Evolutionary conservation across 139 green algal species (phyloP).

Genomic region (Pleodorina starrii): DNA sequence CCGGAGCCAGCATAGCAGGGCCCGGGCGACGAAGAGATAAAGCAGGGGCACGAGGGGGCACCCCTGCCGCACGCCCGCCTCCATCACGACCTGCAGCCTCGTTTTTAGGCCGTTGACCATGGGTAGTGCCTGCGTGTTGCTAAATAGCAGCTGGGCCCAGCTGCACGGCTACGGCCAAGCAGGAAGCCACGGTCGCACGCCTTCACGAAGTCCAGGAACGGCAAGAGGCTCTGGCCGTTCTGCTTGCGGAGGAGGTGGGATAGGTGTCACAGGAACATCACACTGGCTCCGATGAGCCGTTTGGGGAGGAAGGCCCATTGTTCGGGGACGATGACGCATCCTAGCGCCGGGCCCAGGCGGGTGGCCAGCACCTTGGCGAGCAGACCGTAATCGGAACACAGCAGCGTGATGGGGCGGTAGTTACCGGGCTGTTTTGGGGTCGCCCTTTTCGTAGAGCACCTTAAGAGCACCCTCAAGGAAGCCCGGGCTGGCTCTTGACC

Average conservation of each 20-base stretch:
- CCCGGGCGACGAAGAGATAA: neutral
- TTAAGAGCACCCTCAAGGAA: neutral
- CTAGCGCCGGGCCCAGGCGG: neutral
- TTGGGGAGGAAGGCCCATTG: neutral
- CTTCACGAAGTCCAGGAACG: neutral
- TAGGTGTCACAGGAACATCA: neutral
- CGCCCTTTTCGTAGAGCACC: neutral
- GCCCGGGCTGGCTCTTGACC: neutral
- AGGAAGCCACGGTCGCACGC: neutral
- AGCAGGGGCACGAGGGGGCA: neutral
- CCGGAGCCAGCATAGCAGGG: neutral
- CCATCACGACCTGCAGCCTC: neutral
- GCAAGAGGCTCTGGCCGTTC: neutral
- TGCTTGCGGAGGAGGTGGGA: neutral
- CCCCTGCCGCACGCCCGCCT: neutral
- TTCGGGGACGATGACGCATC: neutral
- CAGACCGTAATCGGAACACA: neutral
- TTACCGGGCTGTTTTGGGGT: neutral
- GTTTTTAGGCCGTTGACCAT: neutral
- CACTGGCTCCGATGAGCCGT: neutral
- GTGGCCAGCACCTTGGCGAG: neutral
- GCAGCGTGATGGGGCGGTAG: neutral
- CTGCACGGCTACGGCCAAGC: neutral
- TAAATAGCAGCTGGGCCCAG: neutral
- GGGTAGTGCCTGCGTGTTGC: neutral